Percentiles rank a stretch among this genome's conserved stretches.
phyloP scores from a whole-genome alignment of 2,329 filamentous ascomycete species.

The Colletotrichum falcatum region DNA sequence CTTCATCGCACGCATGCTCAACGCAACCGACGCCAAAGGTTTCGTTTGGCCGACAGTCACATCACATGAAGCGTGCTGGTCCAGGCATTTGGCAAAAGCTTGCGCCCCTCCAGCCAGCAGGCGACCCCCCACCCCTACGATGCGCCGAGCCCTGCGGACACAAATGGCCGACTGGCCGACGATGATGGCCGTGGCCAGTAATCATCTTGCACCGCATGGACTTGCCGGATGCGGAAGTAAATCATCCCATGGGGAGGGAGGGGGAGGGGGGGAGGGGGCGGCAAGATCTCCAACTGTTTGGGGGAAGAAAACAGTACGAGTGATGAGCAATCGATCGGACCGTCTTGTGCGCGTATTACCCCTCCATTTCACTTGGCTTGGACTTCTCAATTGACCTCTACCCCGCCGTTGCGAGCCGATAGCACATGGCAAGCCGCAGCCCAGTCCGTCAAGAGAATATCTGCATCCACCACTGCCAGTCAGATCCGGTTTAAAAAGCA shows the following conservation, averaged over 20 bases:
- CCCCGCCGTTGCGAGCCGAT: conserved; percentile 8
- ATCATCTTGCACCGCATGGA: conserved; percentile 25
- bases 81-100: background rate
- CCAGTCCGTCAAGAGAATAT: background rate
- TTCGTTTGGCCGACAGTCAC: background rate
- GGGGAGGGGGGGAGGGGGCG: background rate
- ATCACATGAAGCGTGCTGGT: too few relatives aligned
- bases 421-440: background rate
- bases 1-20: background rate
- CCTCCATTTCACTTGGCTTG: conserved; percentile 12
- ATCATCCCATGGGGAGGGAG: too few relatives aligned
- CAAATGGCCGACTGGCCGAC: background rate
- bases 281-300: conserved; percentile 18
- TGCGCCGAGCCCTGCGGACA: background rate
- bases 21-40: background rate
- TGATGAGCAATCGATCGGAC: conserved; percentile 6
- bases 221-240: conserved; percentile 20
- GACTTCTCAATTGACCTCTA: background rate
- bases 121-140: background rate
- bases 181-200: conserved; percentile 24
- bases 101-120: background rate
- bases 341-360: background rate
- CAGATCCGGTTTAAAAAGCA: background rate
- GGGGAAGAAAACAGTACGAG: conserved; percentile 21
- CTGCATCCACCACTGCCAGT: background rate